phyloP scores from a whole-genome alignment of 257 asterid genomes.

The Eustoma russellianum region DNA sequence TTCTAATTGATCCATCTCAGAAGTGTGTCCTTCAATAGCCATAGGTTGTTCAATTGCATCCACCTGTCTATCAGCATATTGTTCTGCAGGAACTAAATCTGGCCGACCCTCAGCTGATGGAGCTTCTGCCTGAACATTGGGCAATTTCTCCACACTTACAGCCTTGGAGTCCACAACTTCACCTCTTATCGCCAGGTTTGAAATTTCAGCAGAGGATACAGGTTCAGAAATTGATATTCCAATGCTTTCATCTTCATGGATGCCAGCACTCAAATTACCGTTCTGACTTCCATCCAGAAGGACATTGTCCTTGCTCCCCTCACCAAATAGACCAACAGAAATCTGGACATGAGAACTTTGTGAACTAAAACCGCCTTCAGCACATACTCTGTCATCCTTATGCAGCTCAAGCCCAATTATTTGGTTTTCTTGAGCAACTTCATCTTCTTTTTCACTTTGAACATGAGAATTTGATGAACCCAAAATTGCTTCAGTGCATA shows the following conservation, averaged over 20 bases:
- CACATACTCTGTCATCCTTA: not conserved
- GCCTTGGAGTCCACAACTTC: conserved; percentile 19
- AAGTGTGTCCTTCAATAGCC: conserved; percentile 25
- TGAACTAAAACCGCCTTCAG: not conserved
- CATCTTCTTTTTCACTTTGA: conserved; percentile 19
- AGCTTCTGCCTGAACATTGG: conserved; percentile 30
- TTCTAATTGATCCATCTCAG: conserved; percentile 32
- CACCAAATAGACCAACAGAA: conserved; percentile 2
- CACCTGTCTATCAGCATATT: conserved; percentile 17
- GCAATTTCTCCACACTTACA: conserved; percentile 20
- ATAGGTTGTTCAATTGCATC: conserved; percentile 18
- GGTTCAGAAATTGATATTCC: conserved; percentile 9
- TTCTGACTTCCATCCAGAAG: conserved; percentile 11
- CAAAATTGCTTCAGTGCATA: conserved; percentile 1
- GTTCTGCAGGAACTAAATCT: conserved; percentile 28
- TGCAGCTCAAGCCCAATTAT: not conserved
- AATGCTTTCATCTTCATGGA: conserved; percentile 10
- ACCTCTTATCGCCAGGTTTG: conserved; percentile 14
- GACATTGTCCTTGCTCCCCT: conserved; percentile 12
- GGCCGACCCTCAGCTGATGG: conserved; percentile 19
- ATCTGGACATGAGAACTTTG: conserved; percentile 3
- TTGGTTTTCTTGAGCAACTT: not conserved
- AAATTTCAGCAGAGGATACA: conserved; percentile 9
- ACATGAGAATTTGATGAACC: not conserved
- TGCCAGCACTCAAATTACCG: conserved; percentile 1